Evolutionary conservation across 192 early-diverging fungal species (phyloP).

Genomic region (Chytriomyces confervae): DNA sequence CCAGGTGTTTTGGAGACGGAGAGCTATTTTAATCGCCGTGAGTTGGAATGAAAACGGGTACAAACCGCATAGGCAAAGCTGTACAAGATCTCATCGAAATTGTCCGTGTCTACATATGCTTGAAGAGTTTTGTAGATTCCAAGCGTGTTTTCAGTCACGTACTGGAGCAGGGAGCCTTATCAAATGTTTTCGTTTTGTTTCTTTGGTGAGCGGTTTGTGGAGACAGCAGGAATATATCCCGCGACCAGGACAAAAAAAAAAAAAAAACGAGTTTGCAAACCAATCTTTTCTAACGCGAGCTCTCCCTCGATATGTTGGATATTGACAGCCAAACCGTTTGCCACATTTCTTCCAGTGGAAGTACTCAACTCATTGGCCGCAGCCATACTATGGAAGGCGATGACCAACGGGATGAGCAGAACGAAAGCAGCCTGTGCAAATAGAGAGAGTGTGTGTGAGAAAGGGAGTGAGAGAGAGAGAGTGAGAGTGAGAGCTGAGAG

Average conservation of each 20-base stretch:
- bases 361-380: background rate
- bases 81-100: background rate
- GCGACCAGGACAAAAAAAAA: background rate
- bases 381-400: background rate
- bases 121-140: background rate
- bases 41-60: background rate
- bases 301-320: background rate
- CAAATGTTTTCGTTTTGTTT: no score
- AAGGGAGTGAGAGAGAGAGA: background rate
- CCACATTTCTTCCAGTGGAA: constrained; percentile 1
- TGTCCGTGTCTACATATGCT: background rate
- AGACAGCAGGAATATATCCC: no score
- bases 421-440: constrained; percentile 7
- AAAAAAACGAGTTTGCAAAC: background rate
- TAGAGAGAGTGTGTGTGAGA: background rate
- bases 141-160: background rate
- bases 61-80: background rate
- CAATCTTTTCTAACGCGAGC: background rate
- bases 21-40: background rate
- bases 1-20: background rate
- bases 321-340: background rate
- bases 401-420: background rate
- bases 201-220: no score
- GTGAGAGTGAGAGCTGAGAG: no score
- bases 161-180: background rate